These are phyloP conservation scores for Ministeria vibrans DNA, from an alignment of 78 protist species.

Conservation along the genomic window DNA sequence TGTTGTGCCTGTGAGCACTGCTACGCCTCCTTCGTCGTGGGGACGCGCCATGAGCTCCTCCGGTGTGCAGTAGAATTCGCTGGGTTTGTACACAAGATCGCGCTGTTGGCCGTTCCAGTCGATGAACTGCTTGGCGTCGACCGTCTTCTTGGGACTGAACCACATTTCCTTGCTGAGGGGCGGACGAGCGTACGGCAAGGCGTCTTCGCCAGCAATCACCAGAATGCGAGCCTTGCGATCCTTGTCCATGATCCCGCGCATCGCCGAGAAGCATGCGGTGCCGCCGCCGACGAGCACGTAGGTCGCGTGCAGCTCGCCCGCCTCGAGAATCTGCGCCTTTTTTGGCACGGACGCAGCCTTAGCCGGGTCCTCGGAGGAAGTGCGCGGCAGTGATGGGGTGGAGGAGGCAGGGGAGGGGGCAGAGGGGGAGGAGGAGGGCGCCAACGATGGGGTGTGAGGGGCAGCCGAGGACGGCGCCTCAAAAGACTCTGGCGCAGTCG, in stretches of 20 bases:
- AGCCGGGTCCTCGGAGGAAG: too few species aligned
- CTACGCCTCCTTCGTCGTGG: slow-evolving; percentile 9
- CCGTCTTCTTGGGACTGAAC: slow-evolving; percentile 21
- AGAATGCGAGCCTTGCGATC: slow-evolving; percentile 43
- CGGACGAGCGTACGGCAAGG: slow-evolving; percentile 67
- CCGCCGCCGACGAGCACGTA: slow-evolving; percentile 80
- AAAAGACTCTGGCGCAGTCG: too few species aligned
- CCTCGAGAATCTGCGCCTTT: too few species aligned
- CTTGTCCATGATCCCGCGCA: slow-evolving; percentile 39
- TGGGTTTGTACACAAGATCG: not conserved
- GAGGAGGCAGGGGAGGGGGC: too few species aligned
- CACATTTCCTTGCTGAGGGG: slow-evolving; percentile 79
- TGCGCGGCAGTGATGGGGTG: too few species aligned
- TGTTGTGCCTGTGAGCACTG: not conserved
- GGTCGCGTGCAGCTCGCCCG: slow-evolving; percentile 1
- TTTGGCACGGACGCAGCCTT: too few species aligned
- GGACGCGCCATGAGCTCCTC: not conserved
- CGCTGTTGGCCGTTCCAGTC: slow-evolving; percentile 30
- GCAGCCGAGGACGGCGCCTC: too few species aligned
- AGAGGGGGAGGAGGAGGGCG: too few species aligned
- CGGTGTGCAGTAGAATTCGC: not conserved
- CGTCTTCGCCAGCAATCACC: slow-evolving; percentile 50
- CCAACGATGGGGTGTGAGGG: too few species aligned
- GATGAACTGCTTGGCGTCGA: slow-evolving; percentile 2
- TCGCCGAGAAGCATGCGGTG: slow-evolving; percentile 70